A percentile compares a stretch with the other conserved stretches of the same genome.
These are phyloP conservation scores for Hygrophoropsis aurantiaca DNA, from an alignment of 768 basidiomycete species.

Conservation along the genomic window DNA sequence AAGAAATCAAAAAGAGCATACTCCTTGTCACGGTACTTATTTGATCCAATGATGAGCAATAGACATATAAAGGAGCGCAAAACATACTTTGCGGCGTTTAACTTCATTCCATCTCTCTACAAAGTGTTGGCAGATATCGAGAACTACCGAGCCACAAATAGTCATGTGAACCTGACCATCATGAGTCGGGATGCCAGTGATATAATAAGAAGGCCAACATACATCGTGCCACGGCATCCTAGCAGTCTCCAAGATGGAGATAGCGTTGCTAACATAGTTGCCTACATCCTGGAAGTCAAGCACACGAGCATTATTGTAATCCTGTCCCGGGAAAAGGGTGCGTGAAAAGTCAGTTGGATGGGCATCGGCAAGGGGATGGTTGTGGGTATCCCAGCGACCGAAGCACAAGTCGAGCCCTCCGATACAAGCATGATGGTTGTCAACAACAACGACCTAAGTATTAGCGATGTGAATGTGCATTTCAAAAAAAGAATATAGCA, in stretches of 20 bases:
- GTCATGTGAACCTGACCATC: slow-evolving; percentile 75
- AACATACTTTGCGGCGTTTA: slow-evolving; percentile 72
- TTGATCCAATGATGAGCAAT: slow-evolving; percentile 15
- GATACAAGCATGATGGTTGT: slow-evolving; percentile 82
- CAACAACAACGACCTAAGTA: slow-evolving; percentile 70
- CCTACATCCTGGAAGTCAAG: slow-evolving; percentile 84
- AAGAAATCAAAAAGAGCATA: slow-evolving; percentile 30
- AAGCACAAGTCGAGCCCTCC: slow-evolving; percentile 97
- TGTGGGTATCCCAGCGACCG: slow-evolving; percentile 95
- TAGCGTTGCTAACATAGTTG: slow-evolving; percentile 68
- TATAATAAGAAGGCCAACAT: slow-evolving; percentile 24
- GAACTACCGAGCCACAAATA: slow-evolving; percentile 72
- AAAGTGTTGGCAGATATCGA: slow-evolving; percentile 94
- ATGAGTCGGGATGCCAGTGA: slow-evolving; percentile 1
- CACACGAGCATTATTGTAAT: slow-evolving; percentile 89
- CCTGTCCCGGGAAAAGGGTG: slow-evolving; percentile 91
- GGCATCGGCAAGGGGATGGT: slow-evolving; percentile 86
- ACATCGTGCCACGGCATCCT: slow-evolving; percentile 98
- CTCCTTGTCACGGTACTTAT: slow-evolving; percentile 41
- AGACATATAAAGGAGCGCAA: not conserved
- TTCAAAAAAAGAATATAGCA: not conserved
- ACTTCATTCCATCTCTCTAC: slow-evolving; percentile 90
- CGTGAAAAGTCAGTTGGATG: slow-evolving; percentile 82
- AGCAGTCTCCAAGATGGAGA: slow-evolving; percentile 65
- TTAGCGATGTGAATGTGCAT: not conserved